Conservation (phyloP, 2,329 filamentous ascomycete genomes). For the Clonostachys solani region DNA sequence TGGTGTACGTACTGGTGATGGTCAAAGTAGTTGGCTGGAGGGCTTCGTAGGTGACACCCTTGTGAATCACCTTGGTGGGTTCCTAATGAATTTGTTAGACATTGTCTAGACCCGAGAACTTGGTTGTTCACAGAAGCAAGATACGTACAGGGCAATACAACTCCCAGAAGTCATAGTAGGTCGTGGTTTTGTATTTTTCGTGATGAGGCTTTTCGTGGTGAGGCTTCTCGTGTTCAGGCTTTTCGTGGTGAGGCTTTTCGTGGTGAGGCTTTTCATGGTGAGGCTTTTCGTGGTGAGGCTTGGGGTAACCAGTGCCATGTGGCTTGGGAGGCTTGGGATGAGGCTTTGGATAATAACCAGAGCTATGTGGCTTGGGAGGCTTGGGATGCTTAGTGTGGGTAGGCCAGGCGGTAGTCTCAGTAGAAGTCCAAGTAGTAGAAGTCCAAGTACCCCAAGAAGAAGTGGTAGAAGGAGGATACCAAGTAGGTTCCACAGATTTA, state of each 20-base stretch:
- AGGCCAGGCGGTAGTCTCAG: too few species aligned
- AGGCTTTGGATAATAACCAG: not conserved
- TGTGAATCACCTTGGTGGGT: slow-evolving; percentile 30
- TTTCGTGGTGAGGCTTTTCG: not conserved
- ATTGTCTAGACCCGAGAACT: not conserved
- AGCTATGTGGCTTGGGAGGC: not conserved
- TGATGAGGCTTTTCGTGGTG: not conserved
- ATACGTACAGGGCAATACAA: slow-evolving; percentile 30
- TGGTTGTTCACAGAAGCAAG: not conserved
- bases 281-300: not conserved
- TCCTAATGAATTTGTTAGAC: slow-evolving; percentile 14
- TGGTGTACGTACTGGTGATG: slow-evolving; percentile 31
- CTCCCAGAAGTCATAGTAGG: slow-evolving; percentile 28
- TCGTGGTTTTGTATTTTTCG: slow-evolving; percentile 18
- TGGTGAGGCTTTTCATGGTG: not conserved
- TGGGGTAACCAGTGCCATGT: not conserved
- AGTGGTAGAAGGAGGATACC: too few species aligned
- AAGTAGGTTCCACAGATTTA: too few species aligned
- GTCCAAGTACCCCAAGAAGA: too few species aligned
- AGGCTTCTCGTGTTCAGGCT: not conserved
- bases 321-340: not conserved
- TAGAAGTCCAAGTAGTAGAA: too few species aligned
- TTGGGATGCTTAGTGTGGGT: too few species aligned
- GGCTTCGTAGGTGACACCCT: slow-evolving; percentile 37
- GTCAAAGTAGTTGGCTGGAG: slow-evolving; percentile 35